These are phyloP conservation scores for Spizellomyces punctatus DNA, from an alignment of 192 early-diverging fungal species.

Conservation along the genomic window DNA sequence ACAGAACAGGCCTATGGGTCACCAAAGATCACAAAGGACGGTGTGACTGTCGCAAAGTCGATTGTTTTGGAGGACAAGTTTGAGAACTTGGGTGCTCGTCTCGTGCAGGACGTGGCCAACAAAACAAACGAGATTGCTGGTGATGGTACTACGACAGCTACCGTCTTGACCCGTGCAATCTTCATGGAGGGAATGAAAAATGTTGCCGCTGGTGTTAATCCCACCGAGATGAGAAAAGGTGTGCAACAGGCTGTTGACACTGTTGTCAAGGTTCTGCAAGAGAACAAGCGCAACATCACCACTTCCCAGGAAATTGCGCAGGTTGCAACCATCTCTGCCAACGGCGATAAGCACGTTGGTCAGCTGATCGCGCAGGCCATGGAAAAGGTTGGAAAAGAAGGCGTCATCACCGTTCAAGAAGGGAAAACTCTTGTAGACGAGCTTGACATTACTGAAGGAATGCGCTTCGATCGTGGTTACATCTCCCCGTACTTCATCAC, in stretches of 20 bases:
- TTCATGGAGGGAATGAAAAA: conserved; percentile 99
- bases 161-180: conserved; percentile 97
- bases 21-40: conserved; percentile 99
- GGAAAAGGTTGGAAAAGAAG: conserved; percentile 99
- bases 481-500: conserved; percentile 99
- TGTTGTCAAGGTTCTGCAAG: conserved; percentile 90
- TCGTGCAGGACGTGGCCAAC: conserved; percentile 99
- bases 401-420: conserved; percentile 99
- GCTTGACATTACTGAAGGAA: conserved; percentile 97
- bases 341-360: conserved; percentile 97
- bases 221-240: conserved; percentile 94
- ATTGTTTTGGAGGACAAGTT: conserved; percentile 97
- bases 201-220: conserved; percentile 99
- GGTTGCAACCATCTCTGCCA: conserved; percentile 99
- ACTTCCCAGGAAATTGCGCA: conserved; percentile 97
- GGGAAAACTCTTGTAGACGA: conserved; percentile 99
- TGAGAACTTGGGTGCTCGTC: conserved; percentile 97
- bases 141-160: conserved; percentile 99
- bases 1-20: conserved; percentile 92
- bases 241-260: conserved; percentile 91
- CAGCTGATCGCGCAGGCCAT: conserved; percentile 97
- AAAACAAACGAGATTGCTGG: conserved; percentile 99
- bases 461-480: conserved; percentile 99
- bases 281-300: conserved; percentile 89
- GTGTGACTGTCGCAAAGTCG: conserved; percentile 98